Percentiles rank a stretch among this genome's conserved stretches.
phyloP scores from a whole-genome alignment of 2,329 filamentous ascomycete species.

The Claviceps cyperi region DNA sequence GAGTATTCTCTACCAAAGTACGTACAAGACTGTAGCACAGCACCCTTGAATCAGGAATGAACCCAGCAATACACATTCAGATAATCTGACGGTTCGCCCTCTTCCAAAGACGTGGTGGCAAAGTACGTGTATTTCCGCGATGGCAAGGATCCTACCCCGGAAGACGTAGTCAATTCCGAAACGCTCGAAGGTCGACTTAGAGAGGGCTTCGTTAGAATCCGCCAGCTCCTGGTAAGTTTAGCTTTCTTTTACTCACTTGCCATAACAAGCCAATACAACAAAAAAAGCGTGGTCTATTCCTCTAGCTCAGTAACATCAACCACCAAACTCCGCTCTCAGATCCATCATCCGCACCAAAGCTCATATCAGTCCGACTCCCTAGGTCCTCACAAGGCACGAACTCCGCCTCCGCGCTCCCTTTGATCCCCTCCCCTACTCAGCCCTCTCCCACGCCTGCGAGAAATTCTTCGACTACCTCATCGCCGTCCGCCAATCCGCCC shows the following conservation, averaged over 20 bases:
- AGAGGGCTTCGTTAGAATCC: conserved; percentile 43
- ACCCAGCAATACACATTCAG: background rate
- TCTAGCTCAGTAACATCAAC: background rate
- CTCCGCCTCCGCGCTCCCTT: conserved; percentile 43
- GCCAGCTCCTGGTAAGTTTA: conserved; percentile 33
- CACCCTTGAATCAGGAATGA: no score
- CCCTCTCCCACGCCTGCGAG: conserved; percentile 40
- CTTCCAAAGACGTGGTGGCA: conserved; percentile 29
- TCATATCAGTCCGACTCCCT: background rate
- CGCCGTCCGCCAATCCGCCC: conserved; percentile 39
- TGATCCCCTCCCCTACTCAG: conserved; percentile 40
- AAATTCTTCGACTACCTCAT: conserved; percentile 46
- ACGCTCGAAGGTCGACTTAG: conserved; percentile 44
- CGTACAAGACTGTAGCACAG: background rate
- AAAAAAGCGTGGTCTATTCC: no score
- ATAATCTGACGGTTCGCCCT: background rate
- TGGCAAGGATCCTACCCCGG: conserved; percentile 33
- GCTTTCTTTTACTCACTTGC: no score
- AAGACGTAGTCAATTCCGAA: conserved; percentile 38
- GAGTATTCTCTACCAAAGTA: conserved; percentile 41
- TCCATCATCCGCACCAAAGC: background rate
- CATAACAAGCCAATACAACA: background rate
- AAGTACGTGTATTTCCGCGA: conserved; percentile 45
- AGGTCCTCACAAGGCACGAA: conserved; percentile 42
- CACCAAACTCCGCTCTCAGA: background rate